Evolutionary conservation across 495 filamentous ascomycete species (phyloP), one percentile per base, ranked within the genome.

Genomic region (Choiromyces venosus): DNA sequence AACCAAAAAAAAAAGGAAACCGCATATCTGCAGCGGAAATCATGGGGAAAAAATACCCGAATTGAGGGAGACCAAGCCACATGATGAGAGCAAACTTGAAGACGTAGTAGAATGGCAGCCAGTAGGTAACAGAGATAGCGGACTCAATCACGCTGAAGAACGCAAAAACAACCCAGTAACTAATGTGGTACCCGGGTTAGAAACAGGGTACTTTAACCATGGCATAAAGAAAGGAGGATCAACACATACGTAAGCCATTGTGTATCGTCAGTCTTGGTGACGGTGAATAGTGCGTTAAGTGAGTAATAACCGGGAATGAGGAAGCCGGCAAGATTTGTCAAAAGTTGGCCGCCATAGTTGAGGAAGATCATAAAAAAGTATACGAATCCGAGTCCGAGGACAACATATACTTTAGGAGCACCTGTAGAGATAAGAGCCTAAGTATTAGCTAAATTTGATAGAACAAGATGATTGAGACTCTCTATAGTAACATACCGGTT

Each of bases 91-190:
- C 87, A 82, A 99, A 97, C 87, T 99, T 99, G 91, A 98, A 98
- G 85, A 94, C 95, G 85, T 93, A 99, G 89, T 99, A 99, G 88
- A 99, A 99, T 81, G 95, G 95, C 87, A 99, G 94, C 95, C 95
- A 99, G 88, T 99, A 99, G 65, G 96, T 92, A 73, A 96, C 93
- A 83, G 87, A 95, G 82, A 99, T 86, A 71, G 91, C 88, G 81
- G 93, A 96, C 89, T 99, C 95, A 83, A 97, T 78, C 39, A 97
- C 92, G 71, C 92, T 94, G 85, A 97, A 89, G 85, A 96, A 92
- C 73, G 92, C 88, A 82, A 93, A 98, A 44, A 96, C 92, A 74
- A 99, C 93, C 95, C 95, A 99, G 87, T 99, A 98, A 64, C 79
- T 80, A 64, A 73, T 37, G 71, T 75, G 71, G 74, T 83, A 75